Conservation (phyloP, 306 rosid species). For the Prunus campanulata region DNA sequence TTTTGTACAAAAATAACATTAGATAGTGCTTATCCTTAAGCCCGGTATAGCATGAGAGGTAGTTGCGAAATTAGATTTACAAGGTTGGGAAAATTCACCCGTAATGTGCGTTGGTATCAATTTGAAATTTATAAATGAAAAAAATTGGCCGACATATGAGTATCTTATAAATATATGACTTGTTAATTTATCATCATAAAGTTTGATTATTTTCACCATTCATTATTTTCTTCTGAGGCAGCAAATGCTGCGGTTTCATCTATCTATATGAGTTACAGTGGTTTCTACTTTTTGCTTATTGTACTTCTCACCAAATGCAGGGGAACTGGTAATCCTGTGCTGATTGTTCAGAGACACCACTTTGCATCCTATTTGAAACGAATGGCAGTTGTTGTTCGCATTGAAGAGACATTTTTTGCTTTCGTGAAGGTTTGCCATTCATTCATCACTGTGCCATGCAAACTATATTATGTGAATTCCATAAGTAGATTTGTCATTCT, state of each 20-base stretch:
- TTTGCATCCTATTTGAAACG: constrained; percentile 93
- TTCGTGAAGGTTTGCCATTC: constrained; percentile 81
- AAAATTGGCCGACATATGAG: not conserved
- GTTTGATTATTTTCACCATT: not conserved
- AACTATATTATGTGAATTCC: not conserved
- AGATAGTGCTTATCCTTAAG: not conserved
- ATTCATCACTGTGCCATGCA: not conserved
- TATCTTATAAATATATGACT: not conserved
- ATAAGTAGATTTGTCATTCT: not conserved
- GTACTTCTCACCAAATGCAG: constrained; percentile 38
- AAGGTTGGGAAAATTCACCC: not conserved
- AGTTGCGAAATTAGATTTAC: not conserved
- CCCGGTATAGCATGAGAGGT: not conserved
- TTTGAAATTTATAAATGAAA: not conserved
- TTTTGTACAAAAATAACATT: not conserved
- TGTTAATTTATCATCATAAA: not conserved
- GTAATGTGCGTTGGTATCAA: not conserved
- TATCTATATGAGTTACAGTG: not conserved
- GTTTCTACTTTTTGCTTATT: not conserved
- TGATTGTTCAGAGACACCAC: constrained; percentile 95
- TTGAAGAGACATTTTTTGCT: constrained; percentile 82
- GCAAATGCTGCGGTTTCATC: not conserved
- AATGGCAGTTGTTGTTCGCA: constrained; percentile 95
- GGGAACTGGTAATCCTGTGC: constrained; percentile 84
- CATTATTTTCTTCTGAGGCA: not conserved